Evolutionary conservation across 768 basidiomycete genomes (phyloP).

Genomic region (Myochromella boudieri): DNA sequence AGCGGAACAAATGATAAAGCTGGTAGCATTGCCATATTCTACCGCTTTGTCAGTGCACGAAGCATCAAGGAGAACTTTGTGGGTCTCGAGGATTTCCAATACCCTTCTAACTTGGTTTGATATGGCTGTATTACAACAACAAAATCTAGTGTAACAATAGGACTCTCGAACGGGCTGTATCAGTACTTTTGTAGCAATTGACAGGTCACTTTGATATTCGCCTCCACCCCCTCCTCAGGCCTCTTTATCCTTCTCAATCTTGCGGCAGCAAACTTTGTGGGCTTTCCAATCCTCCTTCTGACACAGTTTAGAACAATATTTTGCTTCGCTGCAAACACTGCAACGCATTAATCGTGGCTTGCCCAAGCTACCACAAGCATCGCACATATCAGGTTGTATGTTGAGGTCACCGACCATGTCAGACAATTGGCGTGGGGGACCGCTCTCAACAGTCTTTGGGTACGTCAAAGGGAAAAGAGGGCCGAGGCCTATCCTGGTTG

Average conservation of each 20-base stretch:
- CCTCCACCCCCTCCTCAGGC: too few species aligned
- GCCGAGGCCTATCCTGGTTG: conserved; percentile 49
- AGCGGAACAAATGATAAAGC: conserved; percentile 99
- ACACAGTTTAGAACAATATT: conserved; percentile 35
- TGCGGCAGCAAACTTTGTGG: conserved; percentile 16
- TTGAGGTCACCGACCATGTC: too few species aligned
- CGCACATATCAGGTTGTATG: too few species aligned
- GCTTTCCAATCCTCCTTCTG: conserved; percentile 36
- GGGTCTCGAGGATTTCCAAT: conserved; percentile 72
- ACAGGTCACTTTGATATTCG: too few species aligned
- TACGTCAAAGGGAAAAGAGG: conserved; percentile 56
- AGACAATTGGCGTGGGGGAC: not conserved
- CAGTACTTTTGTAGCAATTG: not conserved
- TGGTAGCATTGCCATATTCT: conserved; percentile 68
- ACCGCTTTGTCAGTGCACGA: conserved; percentile 82
- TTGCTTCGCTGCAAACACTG: conserved; percentile 25
- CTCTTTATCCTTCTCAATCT: not conserved
- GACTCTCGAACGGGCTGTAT: not conserved
- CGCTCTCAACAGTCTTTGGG: conserved; percentile 33
- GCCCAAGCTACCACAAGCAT: conserved; percentile 27
- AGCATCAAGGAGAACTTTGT: conserved; percentile 98
- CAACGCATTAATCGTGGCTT: conserved; percentile 26
- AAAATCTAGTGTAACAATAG: too few species aligned
- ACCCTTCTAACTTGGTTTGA: conserved; percentile 79
- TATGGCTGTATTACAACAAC: not conserved